These are phyloP conservation scores for Cairneyella variabilis DNA, from an alignment of 495 filamentous ascomycete genomes.

Conservation along the genomic window DNA sequence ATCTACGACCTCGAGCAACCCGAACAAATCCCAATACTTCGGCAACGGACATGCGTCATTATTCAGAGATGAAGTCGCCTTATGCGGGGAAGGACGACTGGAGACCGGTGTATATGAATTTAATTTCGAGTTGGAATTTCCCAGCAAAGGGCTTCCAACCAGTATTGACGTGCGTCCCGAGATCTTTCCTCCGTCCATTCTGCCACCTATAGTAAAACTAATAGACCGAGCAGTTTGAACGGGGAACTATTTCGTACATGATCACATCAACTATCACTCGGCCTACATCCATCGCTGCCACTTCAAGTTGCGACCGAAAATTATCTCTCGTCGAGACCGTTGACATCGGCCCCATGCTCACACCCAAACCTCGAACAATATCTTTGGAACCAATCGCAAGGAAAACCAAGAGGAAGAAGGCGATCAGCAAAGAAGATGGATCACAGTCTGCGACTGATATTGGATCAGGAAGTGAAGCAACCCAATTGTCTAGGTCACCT, in stretches of 20 bases:
- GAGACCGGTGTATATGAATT: constrained; percentile 87
- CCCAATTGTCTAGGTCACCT: constrained; percentile 12
- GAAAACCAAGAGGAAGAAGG: constrained; percentile 22
- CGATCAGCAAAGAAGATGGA: constrained; percentile 12
- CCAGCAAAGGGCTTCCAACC: constrained; percentile 77
- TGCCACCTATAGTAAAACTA: too few relatives aligned
- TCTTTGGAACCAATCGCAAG: constrained; percentile 69
- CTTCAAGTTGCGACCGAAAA: constrained; percentile 71
- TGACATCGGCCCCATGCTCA: constrained; percentile 53
- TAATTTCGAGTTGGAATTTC: constrained; percentile 79
- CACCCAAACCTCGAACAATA: constrained; percentile 67
- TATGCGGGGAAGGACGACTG: constrained; percentile 87
- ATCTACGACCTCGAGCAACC: constrained; percentile 36
- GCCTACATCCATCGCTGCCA: constrained; percentile 81
- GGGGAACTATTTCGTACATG: constrained; percentile 87
- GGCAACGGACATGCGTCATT: constrained; percentile 80
- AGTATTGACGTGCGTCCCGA: constrained; percentile 78
- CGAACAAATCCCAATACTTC: constrained; percentile 60
- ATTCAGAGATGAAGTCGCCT: constrained; percentile 85
- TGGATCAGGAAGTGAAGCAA: constrained; percentile 9
- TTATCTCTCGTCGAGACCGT: constrained; percentile 72
- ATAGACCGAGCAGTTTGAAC: constrained; percentile 69
- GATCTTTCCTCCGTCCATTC: background rate
- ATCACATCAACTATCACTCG: constrained; percentile 86
- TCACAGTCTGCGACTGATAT: constrained; percentile 12